These are phyloP conservation scores for Orbilia blumenaviensis DNA, from an alignment of 2,329 filamentous ascomycete species.

Conservation along the genomic window DNA sequence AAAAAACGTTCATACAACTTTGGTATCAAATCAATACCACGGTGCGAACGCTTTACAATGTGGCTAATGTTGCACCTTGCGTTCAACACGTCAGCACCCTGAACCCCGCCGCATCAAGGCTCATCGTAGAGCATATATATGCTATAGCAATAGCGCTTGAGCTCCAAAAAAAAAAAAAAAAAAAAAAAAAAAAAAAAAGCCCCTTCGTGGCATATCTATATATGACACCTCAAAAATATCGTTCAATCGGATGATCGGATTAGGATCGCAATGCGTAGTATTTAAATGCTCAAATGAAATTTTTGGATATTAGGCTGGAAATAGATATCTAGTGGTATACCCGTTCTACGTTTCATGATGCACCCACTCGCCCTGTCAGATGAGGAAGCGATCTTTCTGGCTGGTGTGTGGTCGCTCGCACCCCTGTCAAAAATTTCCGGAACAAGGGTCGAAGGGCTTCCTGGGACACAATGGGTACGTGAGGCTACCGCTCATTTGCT, in stretches of 20 bases:
- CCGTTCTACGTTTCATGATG: slow-evolving; percentile 45
- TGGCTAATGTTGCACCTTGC: too few relatives aligned
- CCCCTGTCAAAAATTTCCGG: slow-evolving; percentile 25
- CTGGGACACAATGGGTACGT: slow-evolving; percentile 19
- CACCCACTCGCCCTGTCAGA: slow-evolving; percentile 45
- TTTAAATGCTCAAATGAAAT: background rate
- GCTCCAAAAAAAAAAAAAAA: too few relatives aligned
- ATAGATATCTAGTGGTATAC: slow-evolving; percentile 11
- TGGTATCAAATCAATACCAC: too few relatives aligned
- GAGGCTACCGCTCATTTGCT: slow-evolving; percentile 13
- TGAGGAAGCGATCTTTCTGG: background rate
- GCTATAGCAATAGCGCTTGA: too few relatives aligned
- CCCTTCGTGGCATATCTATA: background rate
- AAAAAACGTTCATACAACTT: too few relatives aligned
- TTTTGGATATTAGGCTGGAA: slow-evolving; percentile 4
- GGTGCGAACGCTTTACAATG: too few relatives aligned
- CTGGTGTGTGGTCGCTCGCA: slow-evolving; percentile 24
- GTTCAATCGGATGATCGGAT: background rate
- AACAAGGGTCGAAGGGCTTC: slow-evolving; percentile 1
- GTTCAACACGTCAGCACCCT: too few relatives aligned
- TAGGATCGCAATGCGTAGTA: background rate
- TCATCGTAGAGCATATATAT: too few relatives aligned
- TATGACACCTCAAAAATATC: background rate
- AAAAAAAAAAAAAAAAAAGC: too few relatives aligned
- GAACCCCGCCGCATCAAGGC: too few relatives aligned